Evolutionary conservation across 106 monocot genomes (phyloP).

Genomic region (Acorus gramineus): DNA sequence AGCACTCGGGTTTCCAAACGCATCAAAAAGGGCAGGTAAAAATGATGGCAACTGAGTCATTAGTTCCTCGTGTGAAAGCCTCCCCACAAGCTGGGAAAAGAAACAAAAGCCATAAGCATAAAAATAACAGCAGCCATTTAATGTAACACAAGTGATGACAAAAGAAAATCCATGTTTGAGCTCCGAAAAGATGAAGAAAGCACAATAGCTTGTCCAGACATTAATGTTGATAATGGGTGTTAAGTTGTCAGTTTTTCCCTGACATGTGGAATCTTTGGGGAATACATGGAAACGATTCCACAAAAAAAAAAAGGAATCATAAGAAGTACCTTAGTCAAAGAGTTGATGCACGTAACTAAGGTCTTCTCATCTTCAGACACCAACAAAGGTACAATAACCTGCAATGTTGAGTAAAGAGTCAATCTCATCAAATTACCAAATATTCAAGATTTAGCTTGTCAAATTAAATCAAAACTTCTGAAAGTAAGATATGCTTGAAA

Average conservation of each 20-base stretch:
- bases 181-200: too few species aligned
- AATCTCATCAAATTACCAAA: not conserved
- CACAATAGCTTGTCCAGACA: too few species aligned
- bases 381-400: slow-evolving; percentile 81
- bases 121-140: too few species aligned
- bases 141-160: too few species aligned
- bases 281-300: not conserved
- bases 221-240: too few species aligned
- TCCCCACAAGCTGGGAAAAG: slow-evolving; percentile 61
- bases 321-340: slow-evolving; percentile 81
- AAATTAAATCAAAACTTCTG: not conserved
- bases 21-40: slow-evolving; percentile 92
- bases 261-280: not conserved
- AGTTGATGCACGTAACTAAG: slow-evolving; percentile 89
- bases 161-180: too few species aligned
- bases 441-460: not conserved
- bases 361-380: slow-evolving; percentile 93
- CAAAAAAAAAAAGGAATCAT: not conserved
- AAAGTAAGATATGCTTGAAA: not conserved
- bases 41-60: slow-evolving; percentile 84
- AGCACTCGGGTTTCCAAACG: slow-evolving; percentile 83
- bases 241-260: too few species aligned
- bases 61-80: slow-evolving; percentile 79
- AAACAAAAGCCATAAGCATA: not conserved
- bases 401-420: slow-evolving; percentile 10